Conservation (phyloP, 257 asterid genomes). For the Primulina huaijiensis region DNA sequence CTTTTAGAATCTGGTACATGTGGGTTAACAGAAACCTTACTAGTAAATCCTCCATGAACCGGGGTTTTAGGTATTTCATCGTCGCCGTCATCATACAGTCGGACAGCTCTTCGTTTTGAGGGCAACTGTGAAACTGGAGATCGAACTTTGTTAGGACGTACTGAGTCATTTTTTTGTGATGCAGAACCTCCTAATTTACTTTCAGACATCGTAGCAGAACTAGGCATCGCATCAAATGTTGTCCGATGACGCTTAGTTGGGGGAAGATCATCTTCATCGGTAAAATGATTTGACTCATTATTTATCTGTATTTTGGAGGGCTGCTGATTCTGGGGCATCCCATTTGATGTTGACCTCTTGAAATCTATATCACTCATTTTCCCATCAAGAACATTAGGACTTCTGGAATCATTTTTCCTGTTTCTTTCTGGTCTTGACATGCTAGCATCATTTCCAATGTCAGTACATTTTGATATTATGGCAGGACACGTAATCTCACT, state of each 20-base stretch:
- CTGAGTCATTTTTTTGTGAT: conserved; percentile 20
- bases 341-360: conserved; percentile 30
- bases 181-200: conserved; percentile 22
- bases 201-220: conserved; percentile 8
- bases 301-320: conserved; percentile 21
- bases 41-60: conserved; percentile 68
- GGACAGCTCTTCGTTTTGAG: conserved; percentile 86
- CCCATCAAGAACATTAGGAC: conserved; percentile 22
- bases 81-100: conserved; percentile 61
- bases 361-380: conserved; percentile 25
- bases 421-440: conserved; percentile 23
- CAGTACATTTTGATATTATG: conserved; percentile 43
- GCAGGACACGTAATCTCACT: conserved; percentile 36
- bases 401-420: conserved; percentile 25
- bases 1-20: conserved; percentile 38
- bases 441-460: conserved; percentile 39
- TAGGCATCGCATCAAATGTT: conserved; percentile 27
- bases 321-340: conserved; percentile 32
- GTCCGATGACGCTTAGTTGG: conserved; percentile 44
- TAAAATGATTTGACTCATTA: conserved; percentile 25
- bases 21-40: conserved; percentile 41
- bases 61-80: conserved; percentile 96
- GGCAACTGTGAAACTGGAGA: conserved; percentile 36
- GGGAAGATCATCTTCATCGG: conserved; percentile 42
- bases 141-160: conserved; percentile 14